These are phyloP conservation scores for Infundibulicybe gibba DNA, from an alignment of 768 basidiomycete species.

Conservation along the genomic window DNA sequence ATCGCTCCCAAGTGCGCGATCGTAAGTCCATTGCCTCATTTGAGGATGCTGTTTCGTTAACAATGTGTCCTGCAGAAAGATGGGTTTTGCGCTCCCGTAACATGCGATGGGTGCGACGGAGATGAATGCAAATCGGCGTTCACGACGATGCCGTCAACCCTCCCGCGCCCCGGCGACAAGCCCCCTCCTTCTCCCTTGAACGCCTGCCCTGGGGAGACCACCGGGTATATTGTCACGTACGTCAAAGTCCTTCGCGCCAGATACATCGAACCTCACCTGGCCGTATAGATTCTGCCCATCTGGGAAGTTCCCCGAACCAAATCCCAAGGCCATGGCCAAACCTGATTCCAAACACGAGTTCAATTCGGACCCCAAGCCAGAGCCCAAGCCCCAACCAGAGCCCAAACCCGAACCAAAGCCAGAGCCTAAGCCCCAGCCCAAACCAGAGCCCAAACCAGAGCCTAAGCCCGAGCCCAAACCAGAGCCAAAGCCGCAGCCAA, in stretches of 20 bases:
- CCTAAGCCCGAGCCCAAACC: no score
- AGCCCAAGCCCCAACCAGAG: no score
- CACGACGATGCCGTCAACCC: slow-evolving; percentile 16
- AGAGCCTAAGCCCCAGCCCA: no score
- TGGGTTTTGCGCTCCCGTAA: slow-evolving; percentile 17
- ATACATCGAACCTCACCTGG: neutral
- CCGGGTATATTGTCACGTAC: slow-evolving; percentile 22
- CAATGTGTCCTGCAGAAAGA: slow-evolving; percentile 5
- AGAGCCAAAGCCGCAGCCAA: no score
- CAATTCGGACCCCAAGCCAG: no score
- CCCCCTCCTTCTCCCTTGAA: slow-evolving; percentile 17
- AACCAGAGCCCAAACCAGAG: no score
- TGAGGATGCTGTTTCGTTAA: neutral
- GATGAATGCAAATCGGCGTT: slow-evolving; percentile 20
- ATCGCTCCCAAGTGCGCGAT: slow-evolving; percentile 15
- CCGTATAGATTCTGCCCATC: slow-evolving; percentile 24
- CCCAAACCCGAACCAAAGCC: no score
- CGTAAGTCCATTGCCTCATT: slow-evolving; percentile 3
- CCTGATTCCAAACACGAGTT: no score
- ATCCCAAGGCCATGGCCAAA: no score
- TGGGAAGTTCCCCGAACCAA: slow-evolving; percentile 13
- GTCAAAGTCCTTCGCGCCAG: neutral
- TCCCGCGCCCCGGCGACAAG: slow-evolving; percentile 12
- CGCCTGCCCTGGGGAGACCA: slow-evolving; percentile 13
- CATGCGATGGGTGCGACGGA: slow-evolving; percentile 20